Percentiles rank a stretch among this genome's conserved stretches.
Evolutionary conservation across 2,329 filamentous ascomycete genomes (phyloP).

Genomic region (Epichloe brachyelytri): DNA sequence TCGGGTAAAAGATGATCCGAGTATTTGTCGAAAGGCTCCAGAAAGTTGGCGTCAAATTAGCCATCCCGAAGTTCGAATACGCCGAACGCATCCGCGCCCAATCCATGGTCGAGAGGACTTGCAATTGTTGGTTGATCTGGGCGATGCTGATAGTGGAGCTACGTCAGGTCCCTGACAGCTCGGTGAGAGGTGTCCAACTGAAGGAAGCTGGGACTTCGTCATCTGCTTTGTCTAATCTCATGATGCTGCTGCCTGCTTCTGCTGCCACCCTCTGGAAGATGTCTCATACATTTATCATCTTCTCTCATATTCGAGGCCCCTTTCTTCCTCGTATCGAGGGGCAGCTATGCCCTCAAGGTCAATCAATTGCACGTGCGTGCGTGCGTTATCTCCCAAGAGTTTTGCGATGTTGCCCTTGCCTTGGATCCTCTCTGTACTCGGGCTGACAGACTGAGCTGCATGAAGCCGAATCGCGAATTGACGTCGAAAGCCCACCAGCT

Average conservation of each 20-base stretch:
- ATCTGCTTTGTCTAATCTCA: neutral
- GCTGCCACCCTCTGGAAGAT: neutral
- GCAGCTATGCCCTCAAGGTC: neutral
- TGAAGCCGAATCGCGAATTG: neutral
- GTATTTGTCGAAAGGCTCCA: constrained; percentile 26
- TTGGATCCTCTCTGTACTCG: no score
- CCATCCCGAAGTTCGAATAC: constrained; percentile 31
- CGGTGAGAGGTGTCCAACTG: constrained; percentile 7
- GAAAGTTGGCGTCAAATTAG: constrained; percentile 35
- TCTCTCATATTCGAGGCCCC: neutral
- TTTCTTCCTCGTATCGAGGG: neutral
- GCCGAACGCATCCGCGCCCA: constrained; percentile 28
- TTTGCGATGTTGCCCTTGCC: neutral
- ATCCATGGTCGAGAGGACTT: constrained; percentile 22
- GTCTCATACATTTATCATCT: neutral
- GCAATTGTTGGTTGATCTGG: constrained; percentile 14
- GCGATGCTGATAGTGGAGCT: constrained; percentile 19
- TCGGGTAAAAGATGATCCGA: constrained; percentile 26
- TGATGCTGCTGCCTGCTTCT: neutral
- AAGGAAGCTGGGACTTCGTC: neutral
- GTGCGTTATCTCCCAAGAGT: neutral
- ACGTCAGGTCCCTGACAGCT: constrained; percentile 9
- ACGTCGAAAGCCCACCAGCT: neutral
- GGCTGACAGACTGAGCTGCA: no score
- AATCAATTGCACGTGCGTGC: neutral